Evolutionary conservation across 2,329 filamentous ascomycete genomes (phyloP), one percentile per base, ranked within the genome.

Genomic region (Paramyrothecium roridum): DNA sequence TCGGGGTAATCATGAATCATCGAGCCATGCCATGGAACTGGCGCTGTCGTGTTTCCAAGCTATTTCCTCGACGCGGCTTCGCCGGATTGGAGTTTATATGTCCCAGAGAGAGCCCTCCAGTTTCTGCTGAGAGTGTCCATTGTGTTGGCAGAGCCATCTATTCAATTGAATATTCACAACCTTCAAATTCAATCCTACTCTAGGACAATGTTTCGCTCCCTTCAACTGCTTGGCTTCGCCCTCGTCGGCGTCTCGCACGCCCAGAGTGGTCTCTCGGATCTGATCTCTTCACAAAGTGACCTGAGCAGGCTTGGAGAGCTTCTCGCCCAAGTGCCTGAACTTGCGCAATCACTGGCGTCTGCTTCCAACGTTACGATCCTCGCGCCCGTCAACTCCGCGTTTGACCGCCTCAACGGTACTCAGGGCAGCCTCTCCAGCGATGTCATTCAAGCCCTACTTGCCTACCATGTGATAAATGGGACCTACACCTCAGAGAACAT

Each of bases 391-490:
- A 51, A 51, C 49, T 26, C 30, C 11, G 49, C 49, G 10, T 40
- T 37, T 33, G n/a, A 34, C 20, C 17, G 30, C 11, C n/a, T 17
- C 49, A 40, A 51, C 30, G 19, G n/a, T 20, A 34, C 49, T n/a
- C 61, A 78, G 4, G 73, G 70, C 58, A 63, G 69, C 6, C 68
- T 78, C 2, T 69, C 77, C 56, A 57, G 66, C 47, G 66, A 69
- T 51, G 67, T 81, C 11, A 64, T 75, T 19, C 65, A 70, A 21
- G 67, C 66, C 22, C 74, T 86, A 40, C 74, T 87, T 6, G 66
- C 75, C 30, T 87, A 87, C 70, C 84, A 87, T 65, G 76, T 86
- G 48, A 69, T 86, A 50, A 74, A 78, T 50, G 78, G 76, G 33
- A 76, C 69, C 1, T 71, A 71, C 21, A 68, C 66, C 23, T 66